Evolutionary conservation across 208 protist species (phyloP).

Genomic region (Phytomonas serpens): DNA sequence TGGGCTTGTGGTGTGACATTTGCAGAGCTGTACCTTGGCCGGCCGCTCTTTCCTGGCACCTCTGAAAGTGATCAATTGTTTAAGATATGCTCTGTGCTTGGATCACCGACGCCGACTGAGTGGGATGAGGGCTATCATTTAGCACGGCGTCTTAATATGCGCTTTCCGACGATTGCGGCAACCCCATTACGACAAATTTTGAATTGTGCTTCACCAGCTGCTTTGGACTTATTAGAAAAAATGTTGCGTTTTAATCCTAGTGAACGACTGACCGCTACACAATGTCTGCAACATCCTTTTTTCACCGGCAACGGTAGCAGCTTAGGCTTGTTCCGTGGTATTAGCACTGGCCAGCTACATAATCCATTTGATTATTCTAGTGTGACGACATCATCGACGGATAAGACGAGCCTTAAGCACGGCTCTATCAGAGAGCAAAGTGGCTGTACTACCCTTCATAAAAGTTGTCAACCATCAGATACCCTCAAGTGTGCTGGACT

Average conservation of each 20-base stretch:
- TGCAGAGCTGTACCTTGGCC: slow-evolving; percentile 91
- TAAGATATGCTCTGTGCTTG: slow-evolving; percentile 95
- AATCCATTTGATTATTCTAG: slow-evolving; percentile 67
- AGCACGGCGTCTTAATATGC: slow-evolving; percentile 87
- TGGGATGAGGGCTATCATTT: slow-evolving; percentile 94
- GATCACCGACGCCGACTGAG: slow-evolving; percentile 54
- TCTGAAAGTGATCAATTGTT: slow-evolving; percentile 94
- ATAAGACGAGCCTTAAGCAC: background rate
- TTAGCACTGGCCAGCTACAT: slow-evolving; percentile 82
- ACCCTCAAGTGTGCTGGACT: slow-evolving; percentile 53
- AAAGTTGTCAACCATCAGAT: slow-evolving; percentile 10
- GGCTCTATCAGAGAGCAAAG: background rate
- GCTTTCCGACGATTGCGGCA: slow-evolving; percentile 88
- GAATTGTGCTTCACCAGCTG: slow-evolving; percentile 82
- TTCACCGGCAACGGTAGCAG: slow-evolving; percentile 78
- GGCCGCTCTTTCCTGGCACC: slow-evolving; percentile 94
- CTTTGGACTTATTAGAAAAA: slow-evolving; percentile 94
- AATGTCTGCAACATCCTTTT: slow-evolving; percentile 94
- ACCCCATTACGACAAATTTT: slow-evolving; percentile 89
- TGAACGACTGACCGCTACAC: slow-evolving; percentile 91
- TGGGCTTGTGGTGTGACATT: slow-evolving; percentile 96
- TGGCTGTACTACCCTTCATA: background rate
- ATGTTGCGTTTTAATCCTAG: slow-evolving; percentile 94
- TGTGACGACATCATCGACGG: background rate
- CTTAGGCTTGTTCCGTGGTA: slow-evolving; percentile 68